Base-by-base conservation (phyloP, 139 green algal genomes). In the Chlamydomonas eustigma region DNA sequence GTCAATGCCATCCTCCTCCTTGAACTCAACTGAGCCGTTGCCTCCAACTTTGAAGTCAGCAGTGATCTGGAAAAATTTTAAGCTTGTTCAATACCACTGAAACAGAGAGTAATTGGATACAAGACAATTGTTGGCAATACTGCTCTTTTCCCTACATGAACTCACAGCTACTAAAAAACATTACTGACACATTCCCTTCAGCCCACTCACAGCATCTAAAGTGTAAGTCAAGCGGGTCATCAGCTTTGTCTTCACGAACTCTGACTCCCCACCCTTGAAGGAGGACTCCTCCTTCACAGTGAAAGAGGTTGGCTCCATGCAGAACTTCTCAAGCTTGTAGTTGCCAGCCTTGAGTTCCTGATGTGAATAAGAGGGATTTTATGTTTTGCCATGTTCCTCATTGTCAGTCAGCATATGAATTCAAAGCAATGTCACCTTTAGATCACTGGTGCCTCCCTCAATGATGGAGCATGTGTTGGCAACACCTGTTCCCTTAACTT, bases 221-320 rank as follows among this genome's bases (percentile, higher is more conserved):
- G 96, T 98, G 94, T 99, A 99, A 75, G 96, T 99, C 64, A 99
- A 85, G 39, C 96, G 90, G 33, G 96, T 99, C 91, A 98, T 97
- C n/a, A 99, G 91, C 91, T 97, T 98, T 71, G 96, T 99, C 79
- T 93, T 90, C 8, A 96, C 90, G 74, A 98, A 98, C 76, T 98
- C 92, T 25, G 91, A 51, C 32, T 91, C 85, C 37, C 88, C 87
- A 33, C 83, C 89, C 88, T 95, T 95, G 85, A 95, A 94, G 69
- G 81, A 65, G 2, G 68, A 78, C 71, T 86, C 81, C 77, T 86
- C 81, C 90, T 97, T 97, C 24, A 97, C 93, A 12, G 85, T 95
- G 89, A 97, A 94, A 39, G 81, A 91, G 74, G 95, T 99, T 73
- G 96, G 96, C 93, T 99, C 96, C 85, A 99, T 89, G 94, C 96